A percentile compares a stretch with the other conserved stretches of the same genome.
These are phyloP conservation scores for Porpolomopsis calyptriformis DNA, from an alignment of 768 basidiomycete genomes.

Conservation along the genomic window DNA sequence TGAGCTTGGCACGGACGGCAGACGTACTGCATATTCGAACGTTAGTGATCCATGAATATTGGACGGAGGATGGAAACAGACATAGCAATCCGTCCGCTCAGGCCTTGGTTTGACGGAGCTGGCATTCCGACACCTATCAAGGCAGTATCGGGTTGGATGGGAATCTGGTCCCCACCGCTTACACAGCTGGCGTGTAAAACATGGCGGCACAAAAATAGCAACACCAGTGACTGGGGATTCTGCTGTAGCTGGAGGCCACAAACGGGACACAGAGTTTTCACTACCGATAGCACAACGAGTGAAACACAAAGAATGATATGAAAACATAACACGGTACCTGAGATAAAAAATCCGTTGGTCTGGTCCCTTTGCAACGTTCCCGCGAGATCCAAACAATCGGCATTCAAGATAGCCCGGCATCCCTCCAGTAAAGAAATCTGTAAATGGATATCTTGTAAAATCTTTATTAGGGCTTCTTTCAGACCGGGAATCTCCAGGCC, in stretches of 20 bases:
- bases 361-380: constrained; percentile 63
- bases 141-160: constrained; percentile 46
- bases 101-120: constrained; percentile 27
- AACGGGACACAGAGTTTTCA: constrained; percentile 52
- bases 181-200: constrained; percentile 76
- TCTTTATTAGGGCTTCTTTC: constrained; percentile 91
- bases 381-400: constrained; percentile 70
- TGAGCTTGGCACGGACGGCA: constrained; percentile 52
- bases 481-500: constrained; percentile 94
- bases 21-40: constrained; percentile 42
- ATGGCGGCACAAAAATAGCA: constrained; percentile 84
- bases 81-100: constrained; percentile 74
- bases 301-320: not conserved
- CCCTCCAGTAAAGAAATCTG: constrained; percentile 91
- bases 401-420: constrained; percentile 76
- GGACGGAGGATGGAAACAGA: constrained; percentile 29
- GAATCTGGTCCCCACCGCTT: constrained; percentile 52
- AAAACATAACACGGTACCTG: constrained; percentile 37
- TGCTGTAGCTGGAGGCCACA: constrained; percentile 53
- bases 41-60: not conserved
- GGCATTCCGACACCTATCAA: constrained; percentile 35
- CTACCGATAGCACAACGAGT: constrained; percentile 18
- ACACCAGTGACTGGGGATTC: constrained; percentile 44
- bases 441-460: constrained; percentile 90
- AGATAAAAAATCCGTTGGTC: constrained; percentile 67